phyloP scores from a whole-genome alignment of 2,329 filamentous ascomycete genomes.

The Biscogniauxia sp. region DNA sequence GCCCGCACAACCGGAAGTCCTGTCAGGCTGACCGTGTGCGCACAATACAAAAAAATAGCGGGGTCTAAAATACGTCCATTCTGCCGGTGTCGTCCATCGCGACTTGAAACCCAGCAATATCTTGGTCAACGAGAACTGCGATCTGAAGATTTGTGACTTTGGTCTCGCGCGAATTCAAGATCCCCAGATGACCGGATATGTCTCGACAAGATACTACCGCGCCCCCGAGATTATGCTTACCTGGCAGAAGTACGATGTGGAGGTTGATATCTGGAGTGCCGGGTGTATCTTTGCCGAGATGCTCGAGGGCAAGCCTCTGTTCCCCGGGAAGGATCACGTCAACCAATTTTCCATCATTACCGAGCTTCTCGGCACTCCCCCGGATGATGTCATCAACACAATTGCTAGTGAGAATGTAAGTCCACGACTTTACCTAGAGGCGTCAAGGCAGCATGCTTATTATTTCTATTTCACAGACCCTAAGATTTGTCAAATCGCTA shows the following conservation, averaged over 20 bases:
- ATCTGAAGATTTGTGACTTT: conserved; percentile 99
- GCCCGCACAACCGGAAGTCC: too few species aligned
- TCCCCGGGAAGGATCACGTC: conserved; percentile 98
- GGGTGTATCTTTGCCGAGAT: conserved; percentile 99
- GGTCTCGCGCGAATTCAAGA: conserved; percentile 96
- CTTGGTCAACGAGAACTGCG: conserved; percentile 98
- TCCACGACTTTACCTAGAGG: conserved; percentile 5
- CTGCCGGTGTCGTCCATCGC: conserved; percentile 93
- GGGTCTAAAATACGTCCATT: conserved; percentile 98
- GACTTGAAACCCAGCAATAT: conserved; percentile 99
- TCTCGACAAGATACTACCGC: conserved; percentile 97
- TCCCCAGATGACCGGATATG: conserved; percentile 99
- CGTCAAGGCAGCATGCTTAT: conserved; percentile 14
- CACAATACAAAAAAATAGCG: conserved; percentile 54
- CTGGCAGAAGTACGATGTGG: conserved; percentile 99
- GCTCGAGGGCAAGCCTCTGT: conserved; percentile 96
- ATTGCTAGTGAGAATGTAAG: conserved; percentile 97
- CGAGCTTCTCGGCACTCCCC: conserved; percentile 90
- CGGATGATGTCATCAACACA: conserved; percentile 96
- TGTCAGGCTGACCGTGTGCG: conserved; percentile 3
- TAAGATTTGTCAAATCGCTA: conserved; percentile 95
- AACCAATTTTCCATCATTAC: conserved; percentile 99
- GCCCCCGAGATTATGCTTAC: conserved; percentile 99
- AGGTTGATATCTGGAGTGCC: conserved; percentile 99
- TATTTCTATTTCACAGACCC: conserved; percentile 56